Evolutionary conservation across 495 filamentous ascomycete genomes (phyloP).

Genomic region (Aspergillus ellipticus): DNA sequence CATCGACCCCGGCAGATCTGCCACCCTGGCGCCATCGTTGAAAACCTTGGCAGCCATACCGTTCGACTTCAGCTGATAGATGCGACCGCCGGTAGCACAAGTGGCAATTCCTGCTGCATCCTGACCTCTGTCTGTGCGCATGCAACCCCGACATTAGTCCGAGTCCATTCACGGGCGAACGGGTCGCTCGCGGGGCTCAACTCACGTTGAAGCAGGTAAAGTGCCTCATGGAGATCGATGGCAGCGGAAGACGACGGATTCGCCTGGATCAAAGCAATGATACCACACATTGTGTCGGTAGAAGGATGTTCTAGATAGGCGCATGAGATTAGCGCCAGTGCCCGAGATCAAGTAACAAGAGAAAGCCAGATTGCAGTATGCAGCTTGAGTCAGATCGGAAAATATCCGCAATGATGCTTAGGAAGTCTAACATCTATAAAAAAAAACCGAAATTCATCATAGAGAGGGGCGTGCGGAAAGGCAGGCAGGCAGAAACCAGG

Average conservation of each 20-base stretch:
- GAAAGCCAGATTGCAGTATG: conserved; percentile 13
- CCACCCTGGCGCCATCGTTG: conserved; percentile 67
- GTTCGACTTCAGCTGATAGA: conserved; percentile 89
- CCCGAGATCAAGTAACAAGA: conserved; percentile 3
- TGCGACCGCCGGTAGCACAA: conserved; percentile 71
- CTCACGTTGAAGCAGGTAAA: conserved; percentile 78
- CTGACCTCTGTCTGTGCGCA: conserved; percentile 61
- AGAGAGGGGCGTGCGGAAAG: conserved; percentile 11
- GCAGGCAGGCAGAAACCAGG: neutral
- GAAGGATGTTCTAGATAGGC: conserved; percentile 15
- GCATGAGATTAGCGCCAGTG: conserved; percentile 14
- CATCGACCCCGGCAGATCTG: conserved; percentile 84
- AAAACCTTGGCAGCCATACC: conserved; percentile 90
- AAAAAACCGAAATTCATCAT: conserved; percentile 46
- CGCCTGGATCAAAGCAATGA: conserved; percentile 76
- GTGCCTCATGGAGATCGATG: conserved; percentile 80
- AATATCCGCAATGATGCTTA: conserved; percentile 44
- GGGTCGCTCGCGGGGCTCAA: conserved; percentile 6
- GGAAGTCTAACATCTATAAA: conserved; percentile 52
- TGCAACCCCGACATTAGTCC: neutral
- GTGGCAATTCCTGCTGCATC: conserved; percentile 87
- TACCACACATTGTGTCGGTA: conserved; percentile 70
- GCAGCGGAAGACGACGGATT: conserved; percentile 62
- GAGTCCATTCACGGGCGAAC: neutral
- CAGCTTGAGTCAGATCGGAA: conserved; percentile 35